These are phyloP conservation scores for Fermentozyma sake DNA, from an alignment of 1,139 yeast genomes.

Conservation along the genomic window DNA sequence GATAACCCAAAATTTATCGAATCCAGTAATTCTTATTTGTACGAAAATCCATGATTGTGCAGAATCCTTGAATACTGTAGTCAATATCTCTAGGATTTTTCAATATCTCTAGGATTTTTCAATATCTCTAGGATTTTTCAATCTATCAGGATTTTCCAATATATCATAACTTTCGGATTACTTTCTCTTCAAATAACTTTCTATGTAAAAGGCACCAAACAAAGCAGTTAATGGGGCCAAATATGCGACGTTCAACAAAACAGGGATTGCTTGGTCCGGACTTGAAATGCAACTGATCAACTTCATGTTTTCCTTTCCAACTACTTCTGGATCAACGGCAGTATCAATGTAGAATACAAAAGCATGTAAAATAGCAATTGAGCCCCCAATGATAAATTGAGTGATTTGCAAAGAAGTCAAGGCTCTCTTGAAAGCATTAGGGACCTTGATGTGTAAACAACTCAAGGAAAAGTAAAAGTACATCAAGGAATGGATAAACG, in stretches of 20 bases:
- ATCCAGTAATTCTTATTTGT: too few relatives aligned
- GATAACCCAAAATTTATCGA: too few relatives aligned
- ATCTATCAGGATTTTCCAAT: too few relatives aligned
- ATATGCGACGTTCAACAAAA: slow-evolving; percentile 59
- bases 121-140: too few relatives aligned
- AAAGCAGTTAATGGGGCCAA: slow-evolving; percentile 68
- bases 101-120: too few relatives aligned
- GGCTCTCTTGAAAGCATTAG: slow-evolving; percentile 52
- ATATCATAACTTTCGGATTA: slow-evolving; percentile 3
- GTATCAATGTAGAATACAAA: slow-evolving; percentile 59
- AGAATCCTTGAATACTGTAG: too few relatives aligned
- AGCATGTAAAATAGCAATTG: slow-evolving; percentile 59
- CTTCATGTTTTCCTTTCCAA: slow-evolving; percentile 21
- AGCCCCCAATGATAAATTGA: slow-evolving; percentile 69
- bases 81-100: too few relatives aligned
- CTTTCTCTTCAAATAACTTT: slow-evolving; percentile 45
- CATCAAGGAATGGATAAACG: slow-evolving; percentile 74
- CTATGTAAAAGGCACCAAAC: slow-evolving; percentile 67
- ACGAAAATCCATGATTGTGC: too few relatives aligned
- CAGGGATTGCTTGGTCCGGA: slow-evolving; percentile 61
- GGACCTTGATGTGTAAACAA: slow-evolving; percentile 58
- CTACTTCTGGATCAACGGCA: slow-evolving; percentile 8
- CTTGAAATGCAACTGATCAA: slow-evolving; percentile 54
- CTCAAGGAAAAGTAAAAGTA: slow-evolving; percentile 67
- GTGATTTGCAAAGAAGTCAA: slow-evolving; percentile 68